Evolutionary conservation across 2,329 filamentous ascomycete species (phyloP), one percentile per base, ranked within the genome.

Genomic region (Colletotrichum karsti): DNA sequence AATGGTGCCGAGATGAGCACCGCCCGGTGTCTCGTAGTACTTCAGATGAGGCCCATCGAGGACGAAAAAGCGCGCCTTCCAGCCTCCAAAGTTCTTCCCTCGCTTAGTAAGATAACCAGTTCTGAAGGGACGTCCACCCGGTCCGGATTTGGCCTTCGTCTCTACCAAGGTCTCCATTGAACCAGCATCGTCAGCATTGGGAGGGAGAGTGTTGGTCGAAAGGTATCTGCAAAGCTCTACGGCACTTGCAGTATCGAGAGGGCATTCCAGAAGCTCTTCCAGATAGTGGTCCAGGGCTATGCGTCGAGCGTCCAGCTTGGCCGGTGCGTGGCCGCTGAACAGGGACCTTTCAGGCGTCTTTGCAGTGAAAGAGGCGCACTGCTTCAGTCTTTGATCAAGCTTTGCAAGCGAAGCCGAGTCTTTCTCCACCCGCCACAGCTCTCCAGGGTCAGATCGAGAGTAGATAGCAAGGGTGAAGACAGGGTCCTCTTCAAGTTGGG

Each of bases 21-120:
- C 96, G 54, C 95, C 95, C 3, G 94, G 94, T 2, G 92, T 90
- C 79, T 99, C 96, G 74, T 93, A 98, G 77, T 99, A 99, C 74
- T 92, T 94, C 74, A 99, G 75, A 8, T 83, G 80, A n/a, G 87
- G 86, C 0, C 88, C 87, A 58, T 89, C 87, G 12, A 90, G 82
- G 22, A 89, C 81, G 74, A 91, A 91, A 75, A 89, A 90, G 35
- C 89, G 82, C 10, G 94, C 95, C 80, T 99, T 99, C 96, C 96
- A 99, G 54, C 96, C 96, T 57, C 96, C 96, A 81, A 99, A 99
- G 75, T 98, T 98, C 85, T 99, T 99, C 54, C 96, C 96, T 73
- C 93, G 90, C 83, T 99, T 99, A 2, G 96, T 98, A 55, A 99
- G 83, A 78, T 98, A 99, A 8, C 96, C 96, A 76, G 91, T 95